Percentiles rank a stretch among this genome's conserved stretches.
Evolutionary conservation across 768 basidiomycete genomes (phyloP).

Genomic region (Termitomyces sp.): DNA sequence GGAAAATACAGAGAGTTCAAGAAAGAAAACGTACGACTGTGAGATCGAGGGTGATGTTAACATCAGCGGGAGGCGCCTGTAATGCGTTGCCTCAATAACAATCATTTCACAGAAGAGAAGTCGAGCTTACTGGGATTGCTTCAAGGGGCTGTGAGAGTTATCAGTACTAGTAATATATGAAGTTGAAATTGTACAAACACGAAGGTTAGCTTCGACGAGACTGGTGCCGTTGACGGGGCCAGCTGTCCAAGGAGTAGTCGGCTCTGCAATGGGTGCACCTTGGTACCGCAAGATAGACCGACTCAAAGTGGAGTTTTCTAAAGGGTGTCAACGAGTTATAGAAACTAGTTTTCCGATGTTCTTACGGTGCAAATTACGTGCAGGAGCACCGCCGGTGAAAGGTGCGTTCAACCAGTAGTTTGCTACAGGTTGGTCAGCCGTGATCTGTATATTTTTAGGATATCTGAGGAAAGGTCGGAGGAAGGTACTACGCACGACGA

Average conservation of each 20-base stretch:
- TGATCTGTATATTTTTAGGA: slow-evolving; percentile 13
- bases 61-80: slow-evolving; percentile 20
- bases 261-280: slow-evolving; percentile 27
- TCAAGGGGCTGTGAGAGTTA: slow-evolving; percentile 8
- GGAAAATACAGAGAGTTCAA: not conserved
- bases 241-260: slow-evolving; percentile 21
- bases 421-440: slow-evolving; percentile 36
- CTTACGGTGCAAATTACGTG: slow-evolving; percentile 28
- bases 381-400: slow-evolving; percentile 26
- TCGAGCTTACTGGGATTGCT: not conserved
- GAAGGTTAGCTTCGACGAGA: slow-evolving; percentile 14
- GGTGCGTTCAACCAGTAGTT: slow-evolving; percentile 44
- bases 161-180: not conserved
- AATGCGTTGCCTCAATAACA: not conserved
- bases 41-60: slow-evolving; percentile 22
- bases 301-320: slow-evolving; percentile 23
- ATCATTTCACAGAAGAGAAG: not conserved
- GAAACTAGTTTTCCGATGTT: not conserved
- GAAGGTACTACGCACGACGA: slow-evolving; percentile 20
- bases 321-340: too few species aligned
- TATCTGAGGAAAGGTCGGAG: not conserved
- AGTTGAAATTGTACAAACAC: slow-evolving; percentile 3
- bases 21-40: slow-evolving; percentile 13
- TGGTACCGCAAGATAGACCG: slow-evolving; percentile 30
- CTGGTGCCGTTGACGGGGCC: slow-evolving; percentile 12